Percentiles rank a stretch among this genome's conserved stretches.
Evolutionary conservation across 805 yeast genomes (phyloP).

Genomic region (Wickerhamiella galacta): DNA sequence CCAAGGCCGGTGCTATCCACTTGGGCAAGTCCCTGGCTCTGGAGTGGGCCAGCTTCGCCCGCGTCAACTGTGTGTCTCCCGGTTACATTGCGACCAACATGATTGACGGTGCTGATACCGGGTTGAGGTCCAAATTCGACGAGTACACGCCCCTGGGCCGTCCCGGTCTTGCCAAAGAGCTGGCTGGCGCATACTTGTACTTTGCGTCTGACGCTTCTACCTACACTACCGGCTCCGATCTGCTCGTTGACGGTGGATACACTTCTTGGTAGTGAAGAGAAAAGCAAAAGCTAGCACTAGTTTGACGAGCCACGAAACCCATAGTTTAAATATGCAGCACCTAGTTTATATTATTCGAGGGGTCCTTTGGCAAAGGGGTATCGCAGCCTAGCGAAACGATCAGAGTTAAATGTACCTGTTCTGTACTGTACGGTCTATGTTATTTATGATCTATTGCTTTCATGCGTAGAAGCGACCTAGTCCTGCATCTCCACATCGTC

Average conservation of each 20-base stretch:
- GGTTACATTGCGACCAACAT: slow-evolving; percentile 73
- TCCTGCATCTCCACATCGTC: slow-evolving; percentile 17
- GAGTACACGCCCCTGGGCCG: slow-evolving; percentile 31
- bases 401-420: no score
- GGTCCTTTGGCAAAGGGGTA: no score
- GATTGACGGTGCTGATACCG: slow-evolving; percentile 30
- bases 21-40: slow-evolving; percentile 63
- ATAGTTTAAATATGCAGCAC: no score
- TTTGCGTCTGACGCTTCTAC: slow-evolving; percentile 70
- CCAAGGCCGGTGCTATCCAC: slow-evolving; percentile 72
- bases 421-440: no score
- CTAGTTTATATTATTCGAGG: no score
- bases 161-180: slow-evolving; percentile 54
- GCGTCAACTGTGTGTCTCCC: slow-evolving; percentile 69
- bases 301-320: no score
- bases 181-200: slow-evolving; percentile 66
- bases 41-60: slow-evolving; percentile 82
- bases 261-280: no score
- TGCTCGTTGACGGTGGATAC: slow-evolving; percentile 70
- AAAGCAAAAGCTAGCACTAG: no score
- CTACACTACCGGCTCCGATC: slow-evolving; percentile 64
- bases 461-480: no score
- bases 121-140: no score
- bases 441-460: no score
- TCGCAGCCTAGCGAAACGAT: no score